These are phyloP conservation scores for Fusarium anguioides DNA, from an alignment of 2,329 filamentous ascomycete species.

Conservation along the genomic window DNA sequence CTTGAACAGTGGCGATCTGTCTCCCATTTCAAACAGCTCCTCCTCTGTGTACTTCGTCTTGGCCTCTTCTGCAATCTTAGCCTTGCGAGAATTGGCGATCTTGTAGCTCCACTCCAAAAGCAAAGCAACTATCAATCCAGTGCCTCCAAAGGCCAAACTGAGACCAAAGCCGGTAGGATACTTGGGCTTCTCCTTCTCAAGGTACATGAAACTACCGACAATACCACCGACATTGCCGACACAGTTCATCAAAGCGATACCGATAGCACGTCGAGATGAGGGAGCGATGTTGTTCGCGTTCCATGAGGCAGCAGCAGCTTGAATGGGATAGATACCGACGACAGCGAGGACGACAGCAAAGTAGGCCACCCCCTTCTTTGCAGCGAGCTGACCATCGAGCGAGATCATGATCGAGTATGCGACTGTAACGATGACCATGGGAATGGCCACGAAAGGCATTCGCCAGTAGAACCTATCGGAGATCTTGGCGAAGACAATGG, in stretches of 20 bases:
- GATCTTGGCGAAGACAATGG: slow-evolving; percentile 70
- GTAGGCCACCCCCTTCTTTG: slow-evolving; percentile 37
- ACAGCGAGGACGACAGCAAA: slow-evolving; percentile 38
- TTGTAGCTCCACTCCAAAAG: slow-evolving; percentile 50
- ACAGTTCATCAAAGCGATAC: slow-evolving; percentile 47
- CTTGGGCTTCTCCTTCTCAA: slow-evolving; percentile 54
- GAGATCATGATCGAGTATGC: slow-evolving; percentile 41
- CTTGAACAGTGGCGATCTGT: slow-evolving; percentile 49
- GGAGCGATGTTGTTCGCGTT: slow-evolving; percentile 43
- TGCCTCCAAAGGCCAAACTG: slow-evolving; percentile 47
- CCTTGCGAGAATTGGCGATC: slow-evolving; percentile 44
- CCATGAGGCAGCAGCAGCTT: slow-evolving; percentile 40
- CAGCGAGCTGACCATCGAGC: slow-evolving; percentile 28
- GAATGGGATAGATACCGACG: slow-evolving; percentile 39
- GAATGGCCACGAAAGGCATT: slow-evolving; percentile 41
- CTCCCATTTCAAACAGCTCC: slow-evolving; percentile 49
- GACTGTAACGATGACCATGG: slow-evolving; percentile 33
- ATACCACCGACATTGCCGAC: slow-evolving; percentile 47
- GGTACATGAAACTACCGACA: slow-evolving; percentile 46
- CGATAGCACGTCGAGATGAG: slow-evolving; percentile 48
- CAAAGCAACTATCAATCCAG: slow-evolving; percentile 46
- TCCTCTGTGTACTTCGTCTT: slow-evolving; percentile 46
- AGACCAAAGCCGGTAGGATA: slow-evolving; percentile 59
- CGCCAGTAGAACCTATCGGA: slow-evolving; percentile 68
- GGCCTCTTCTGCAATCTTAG: slow-evolving; percentile 44